phyloP scores from a whole-genome alignment of 192 early-diverging fungal genomes.

The Coemansia sp. region DNA sequence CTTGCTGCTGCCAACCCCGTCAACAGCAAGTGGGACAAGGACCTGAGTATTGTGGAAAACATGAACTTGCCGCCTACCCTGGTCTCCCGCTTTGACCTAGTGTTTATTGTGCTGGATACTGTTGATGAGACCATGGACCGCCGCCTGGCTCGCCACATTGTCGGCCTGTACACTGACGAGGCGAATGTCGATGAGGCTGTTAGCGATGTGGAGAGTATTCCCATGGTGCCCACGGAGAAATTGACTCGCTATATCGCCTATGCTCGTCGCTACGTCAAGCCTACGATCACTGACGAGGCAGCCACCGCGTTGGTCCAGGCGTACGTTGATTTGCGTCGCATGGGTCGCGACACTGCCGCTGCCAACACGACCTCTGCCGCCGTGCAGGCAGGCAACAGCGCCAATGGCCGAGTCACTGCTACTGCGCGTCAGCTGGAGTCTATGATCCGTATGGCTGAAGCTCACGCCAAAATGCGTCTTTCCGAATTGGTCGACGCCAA shows the following conservation, averaged over 20 bases:
- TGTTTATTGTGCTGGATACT: slow-evolving; percentile 90
- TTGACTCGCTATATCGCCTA: slow-evolving; percentile 94
- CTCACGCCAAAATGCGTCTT: slow-evolving; percentile 90
- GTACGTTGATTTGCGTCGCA: slow-evolving; percentile 83
- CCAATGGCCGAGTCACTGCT: slow-evolving; percentile 74
- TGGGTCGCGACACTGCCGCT: slow-evolving; percentile 59
- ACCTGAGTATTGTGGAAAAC: slow-evolving; percentile 87
- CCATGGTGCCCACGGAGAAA: slow-evolving; percentile 71
- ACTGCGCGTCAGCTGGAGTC: slow-evolving; percentile 96
- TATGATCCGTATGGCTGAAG: slow-evolving; percentile 96
- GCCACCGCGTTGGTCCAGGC: slow-evolving; percentile 72
- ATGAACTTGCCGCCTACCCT: slow-evolving; percentile 97
- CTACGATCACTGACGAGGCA: slow-evolving; percentile 80
- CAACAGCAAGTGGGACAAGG: slow-evolving; percentile 90
- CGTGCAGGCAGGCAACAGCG: slow-evolving; percentile 32
- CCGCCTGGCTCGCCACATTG: slow-evolving; percentile 85
- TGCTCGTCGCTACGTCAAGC: slow-evolving; percentile 76
- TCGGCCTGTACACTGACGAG: slow-evolving; percentile 79
- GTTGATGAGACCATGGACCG: slow-evolving; percentile 87
- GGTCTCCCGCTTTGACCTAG: slow-evolving; percentile 89
- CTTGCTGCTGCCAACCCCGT: slow-evolving; percentile 96
- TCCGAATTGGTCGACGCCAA: slow-evolving; percentile 69
- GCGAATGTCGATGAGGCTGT: not conserved
- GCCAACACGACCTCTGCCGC: slow-evolving; percentile 46
- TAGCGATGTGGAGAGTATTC: slow-evolving; percentile 10